phyloP scores from a whole-genome alignment of 2,329 filamentous ascomycete genomes.

The Lecanicillium sp. region DNA sequence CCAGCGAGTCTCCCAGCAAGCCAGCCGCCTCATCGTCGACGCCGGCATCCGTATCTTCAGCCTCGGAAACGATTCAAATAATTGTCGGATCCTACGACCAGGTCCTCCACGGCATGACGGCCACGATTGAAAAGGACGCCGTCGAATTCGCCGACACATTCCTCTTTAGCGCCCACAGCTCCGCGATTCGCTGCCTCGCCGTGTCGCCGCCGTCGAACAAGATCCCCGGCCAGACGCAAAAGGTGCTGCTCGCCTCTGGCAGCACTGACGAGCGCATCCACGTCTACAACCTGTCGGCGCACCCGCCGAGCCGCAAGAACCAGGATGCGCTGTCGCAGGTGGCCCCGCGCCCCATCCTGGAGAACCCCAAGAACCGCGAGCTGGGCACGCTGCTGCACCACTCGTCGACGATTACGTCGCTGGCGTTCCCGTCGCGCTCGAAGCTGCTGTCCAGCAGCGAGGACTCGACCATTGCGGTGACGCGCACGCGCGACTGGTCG shows the following conservation, averaged over 20 bases:
- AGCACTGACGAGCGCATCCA: slow-evolving; percentile 93
- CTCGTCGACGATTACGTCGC: slow-evolving; percentile 67
- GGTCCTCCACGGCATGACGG: slow-evolving; percentile 82
- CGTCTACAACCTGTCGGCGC: slow-evolving; percentile 78
- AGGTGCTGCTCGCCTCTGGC: slow-evolving; percentile 83
- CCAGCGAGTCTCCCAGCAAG: slow-evolving; percentile 14
- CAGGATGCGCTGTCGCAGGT: slow-evolving; percentile 58
- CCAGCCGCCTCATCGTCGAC: slow-evolving; percentile 13
- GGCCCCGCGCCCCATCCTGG: slow-evolving; percentile 64
- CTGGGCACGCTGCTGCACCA: slow-evolving; percentile 84
- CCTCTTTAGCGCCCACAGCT: slow-evolving; percentile 88
- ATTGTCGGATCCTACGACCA: slow-evolving; percentile 91
- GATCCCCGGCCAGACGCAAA: slow-evolving; percentile 58
- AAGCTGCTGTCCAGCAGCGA: slow-evolving; percentile 86
- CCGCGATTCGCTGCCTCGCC: slow-evolving; percentile 82
- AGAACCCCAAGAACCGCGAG: slow-evolving; percentile 83
- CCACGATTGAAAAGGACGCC: slow-evolving; percentile 45
- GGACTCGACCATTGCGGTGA: slow-evolving; percentile 86
- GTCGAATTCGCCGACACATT: slow-evolving; percentile 84
- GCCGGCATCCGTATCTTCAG: slow-evolving; percentile 6
- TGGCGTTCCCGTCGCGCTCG: slow-evolving; percentile 75
- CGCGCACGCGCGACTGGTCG: slow-evolving; percentile 82
- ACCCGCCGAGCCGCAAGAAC: slow-evolving; percentile 49
- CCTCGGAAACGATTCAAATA: slow-evolving; percentile 66
- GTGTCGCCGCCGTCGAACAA: slow-evolving; percentile 67